These are phyloP conservation scores for Ascochyta fabae DNA, from an alignment of 2,329 filamentous ascomycete species.

Conservation along the genomic window DNA sequence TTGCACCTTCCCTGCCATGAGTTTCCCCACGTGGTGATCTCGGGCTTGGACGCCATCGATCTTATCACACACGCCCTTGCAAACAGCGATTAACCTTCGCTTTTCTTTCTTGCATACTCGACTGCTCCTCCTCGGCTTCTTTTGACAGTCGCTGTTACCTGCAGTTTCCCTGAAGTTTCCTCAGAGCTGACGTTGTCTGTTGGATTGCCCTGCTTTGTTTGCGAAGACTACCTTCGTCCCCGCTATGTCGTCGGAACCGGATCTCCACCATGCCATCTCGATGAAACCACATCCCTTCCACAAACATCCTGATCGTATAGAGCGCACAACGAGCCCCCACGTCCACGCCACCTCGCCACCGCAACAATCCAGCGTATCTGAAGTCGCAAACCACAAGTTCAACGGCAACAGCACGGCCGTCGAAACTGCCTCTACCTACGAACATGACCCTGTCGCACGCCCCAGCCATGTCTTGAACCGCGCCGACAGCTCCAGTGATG, in stretches of 20 bases:
- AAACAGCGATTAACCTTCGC: neutral
- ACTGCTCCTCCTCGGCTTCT: neutral
- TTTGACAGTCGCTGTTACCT: neutral
- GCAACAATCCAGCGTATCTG: slow-evolving; percentile 25
- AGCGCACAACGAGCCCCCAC: slow-evolving; percentile 41
- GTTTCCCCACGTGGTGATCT: slow-evolving; percentile 22
- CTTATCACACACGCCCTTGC: slow-evolving; percentile 7
- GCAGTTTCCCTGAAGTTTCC: neutral
- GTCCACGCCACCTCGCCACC: slow-evolving; percentile 28
- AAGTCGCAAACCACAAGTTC: slow-evolving; percentile 23
- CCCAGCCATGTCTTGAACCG: slow-evolving; percentile 41
- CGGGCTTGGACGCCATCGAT: slow-evolving; percentile 14
- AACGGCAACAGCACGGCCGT: slow-evolving; percentile 50
- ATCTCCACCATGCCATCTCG: slow-evolving; percentile 57
- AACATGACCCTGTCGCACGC: slow-evolving; percentile 46
- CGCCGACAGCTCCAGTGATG: slow-evolving; percentile 30
- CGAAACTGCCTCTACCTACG: slow-evolving; percentile 41
- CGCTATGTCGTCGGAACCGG: slow-evolving; percentile 51
- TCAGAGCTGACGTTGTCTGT: neutral
- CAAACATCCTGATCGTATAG: slow-evolving; percentile 35
- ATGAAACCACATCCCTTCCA: slow-evolving; percentile 56
- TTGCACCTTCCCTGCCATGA: slow-evolving; percentile 14
- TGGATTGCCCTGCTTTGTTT: neutral
- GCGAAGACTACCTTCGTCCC: neutral
- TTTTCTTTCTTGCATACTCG: neutral